Evolutionary conservation across 2,329 filamentous ascomycete species (phyloP).

Genomic region (Apiospora sp.): DNA sequence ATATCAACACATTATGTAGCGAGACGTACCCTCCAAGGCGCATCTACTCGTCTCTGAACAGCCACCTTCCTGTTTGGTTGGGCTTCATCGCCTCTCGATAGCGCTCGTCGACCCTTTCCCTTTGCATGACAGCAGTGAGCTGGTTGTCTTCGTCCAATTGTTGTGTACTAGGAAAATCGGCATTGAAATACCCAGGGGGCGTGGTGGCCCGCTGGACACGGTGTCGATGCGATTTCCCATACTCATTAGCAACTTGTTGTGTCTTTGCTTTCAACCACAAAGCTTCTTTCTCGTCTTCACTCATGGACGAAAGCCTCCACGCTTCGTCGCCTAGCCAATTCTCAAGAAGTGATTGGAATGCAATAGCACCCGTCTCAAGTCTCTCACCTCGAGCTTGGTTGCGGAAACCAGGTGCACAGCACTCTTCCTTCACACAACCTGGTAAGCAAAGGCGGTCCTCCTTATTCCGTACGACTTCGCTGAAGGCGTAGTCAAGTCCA

Average conservation of each 20-base stretch:
- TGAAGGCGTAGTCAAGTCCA: slow-evolving; percentile 75
- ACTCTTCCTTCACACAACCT: slow-evolving; percentile 78
- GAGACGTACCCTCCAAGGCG: not conserved
- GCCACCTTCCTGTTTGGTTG: slow-evolving; percentile 70
- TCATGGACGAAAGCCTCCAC: slow-evolving; percentile 66
- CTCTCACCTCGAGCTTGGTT: slow-evolving; percentile 67
- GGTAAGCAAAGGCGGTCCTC: slow-evolving; percentile 74
- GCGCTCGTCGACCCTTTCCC: slow-evolving; percentile 72
- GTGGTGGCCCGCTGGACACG: slow-evolving; percentile 74
- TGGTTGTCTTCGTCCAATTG: slow-evolving; percentile 72
- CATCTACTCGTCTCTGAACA: slow-evolving; percentile 77
- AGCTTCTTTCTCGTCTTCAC: slow-evolving; percentile 66
- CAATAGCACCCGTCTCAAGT: slow-evolving; percentile 40
- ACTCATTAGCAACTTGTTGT: slow-evolving; percentile 74
- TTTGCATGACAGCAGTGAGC: slow-evolving; percentile 70
- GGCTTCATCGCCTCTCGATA: slow-evolving; percentile 83
- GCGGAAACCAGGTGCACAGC: slow-evolving; percentile 77
- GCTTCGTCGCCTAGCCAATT: slow-evolving; percentile 65
- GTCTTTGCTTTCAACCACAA: slow-evolving; percentile 80
- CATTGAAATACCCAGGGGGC: slow-evolving; percentile 89
- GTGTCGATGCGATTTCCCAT: slow-evolving; percentile 76
- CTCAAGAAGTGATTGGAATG: slow-evolving; percentile 55
- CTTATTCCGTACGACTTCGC: slow-evolving; percentile 76
- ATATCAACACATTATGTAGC: not conserved
- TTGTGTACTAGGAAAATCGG: slow-evolving; percentile 90